Conservation (phyloP, 305 asterid species). For the Plantago lanceolata region DNA sequence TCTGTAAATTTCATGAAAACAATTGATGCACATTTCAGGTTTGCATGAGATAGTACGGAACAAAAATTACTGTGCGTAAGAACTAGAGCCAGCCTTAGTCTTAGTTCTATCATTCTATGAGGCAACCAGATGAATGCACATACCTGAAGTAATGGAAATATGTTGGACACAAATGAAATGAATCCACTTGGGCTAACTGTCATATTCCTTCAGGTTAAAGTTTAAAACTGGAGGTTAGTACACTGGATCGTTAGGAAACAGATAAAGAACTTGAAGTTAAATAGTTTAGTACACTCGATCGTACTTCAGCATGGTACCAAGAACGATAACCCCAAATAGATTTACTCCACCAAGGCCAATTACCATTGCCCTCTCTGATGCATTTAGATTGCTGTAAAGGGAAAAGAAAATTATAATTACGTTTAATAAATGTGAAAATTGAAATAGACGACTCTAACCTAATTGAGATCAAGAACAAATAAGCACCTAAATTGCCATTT, state of each 20-base stretch:
- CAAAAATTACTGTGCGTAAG: neutral
- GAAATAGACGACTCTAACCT: constrained; percentile 17
- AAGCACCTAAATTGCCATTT: constrained; percentile 80
- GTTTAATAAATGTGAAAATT: neutral
- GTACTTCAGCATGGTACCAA: constrained; percentile 89
- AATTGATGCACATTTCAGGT: neutral
- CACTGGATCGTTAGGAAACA: constrained; percentile 33
- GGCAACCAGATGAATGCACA: constrained; percentile 19
- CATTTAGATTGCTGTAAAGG: constrained; percentile 65
- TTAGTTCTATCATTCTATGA: constrained; percentile 4
- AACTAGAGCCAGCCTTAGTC: constrained; percentile 1
- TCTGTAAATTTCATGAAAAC: neutral
- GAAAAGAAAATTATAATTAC: constrained; percentile 19
- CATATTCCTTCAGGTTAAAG: constrained; percentile 62
- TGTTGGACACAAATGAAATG: constrained; percentile 68
- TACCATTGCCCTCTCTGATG: constrained; percentile 88
- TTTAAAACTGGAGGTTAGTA: constrained; percentile 24
- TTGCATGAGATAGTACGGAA: neutral
- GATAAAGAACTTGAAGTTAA: constrained; percentile 4
- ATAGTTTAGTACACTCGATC: constrained; percentile 29
- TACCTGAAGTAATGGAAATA: constrained; percentile 95
- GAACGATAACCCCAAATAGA: constrained; percentile 79
- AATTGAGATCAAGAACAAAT: constrained; percentile 7
- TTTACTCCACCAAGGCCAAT: constrained; percentile 91
- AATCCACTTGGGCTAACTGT: constrained; percentile 56